Evolutionary conservation across 2,329 filamentous ascomycete species (phyloP).

Genomic region (Scedosporium minutisporum): DNA sequence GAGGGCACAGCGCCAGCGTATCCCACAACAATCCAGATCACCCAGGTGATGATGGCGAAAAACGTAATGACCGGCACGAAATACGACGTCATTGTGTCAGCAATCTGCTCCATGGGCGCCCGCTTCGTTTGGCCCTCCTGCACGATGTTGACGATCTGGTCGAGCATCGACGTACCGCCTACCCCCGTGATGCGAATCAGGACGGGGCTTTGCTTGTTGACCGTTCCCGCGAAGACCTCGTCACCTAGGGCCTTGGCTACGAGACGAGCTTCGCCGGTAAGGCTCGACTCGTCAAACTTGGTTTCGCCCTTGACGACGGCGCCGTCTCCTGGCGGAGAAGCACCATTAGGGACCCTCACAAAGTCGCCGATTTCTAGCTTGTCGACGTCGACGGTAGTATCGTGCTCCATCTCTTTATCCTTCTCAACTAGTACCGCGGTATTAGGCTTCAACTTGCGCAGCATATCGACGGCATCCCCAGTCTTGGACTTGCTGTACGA

Average conservation of each 20-base stretch:
- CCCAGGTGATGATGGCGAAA: constrained; percentile 61
- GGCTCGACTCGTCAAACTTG: constrained; percentile 78
- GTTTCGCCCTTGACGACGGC: constrained; percentile 51
- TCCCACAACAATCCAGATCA: constrained; percentile 60
- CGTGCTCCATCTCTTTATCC: constrained; percentile 25
- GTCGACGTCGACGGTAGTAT: constrained; percentile 46
- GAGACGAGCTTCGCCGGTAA: constrained; percentile 68
- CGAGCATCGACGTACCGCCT: constrained; percentile 64
- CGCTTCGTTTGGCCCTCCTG: constrained; percentile 68
- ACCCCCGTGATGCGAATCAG: constrained; percentile 54
- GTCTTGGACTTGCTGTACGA: constrained; percentile 87
- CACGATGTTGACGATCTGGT: constrained; percentile 68
- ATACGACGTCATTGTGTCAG: constrained; percentile 63
- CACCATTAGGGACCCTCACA: constrained; percentile 67
- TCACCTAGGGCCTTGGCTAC: constrained; percentile 56
- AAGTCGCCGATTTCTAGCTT: constrained; percentile 65
- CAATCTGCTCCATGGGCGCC: constrained; percentile 66
- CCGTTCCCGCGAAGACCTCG: constrained; percentile 60
- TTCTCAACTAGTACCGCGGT: constrained; percentile 61
- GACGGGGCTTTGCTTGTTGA: constrained; percentile 59
- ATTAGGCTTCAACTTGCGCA: constrained; percentile 68
- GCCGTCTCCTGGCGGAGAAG: constrained; percentile 79
- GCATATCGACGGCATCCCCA: constrained; percentile 71
- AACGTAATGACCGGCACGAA: constrained; percentile 67
- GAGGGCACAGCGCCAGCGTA: constrained; percentile 45